A percentile compares a stretch with the other conserved stretches of the same genome.
Evolutionary conservation across 2,329 filamentous ascomycete species (phyloP).

Genomic region (Pseudopyricularia cyperi): DNA sequence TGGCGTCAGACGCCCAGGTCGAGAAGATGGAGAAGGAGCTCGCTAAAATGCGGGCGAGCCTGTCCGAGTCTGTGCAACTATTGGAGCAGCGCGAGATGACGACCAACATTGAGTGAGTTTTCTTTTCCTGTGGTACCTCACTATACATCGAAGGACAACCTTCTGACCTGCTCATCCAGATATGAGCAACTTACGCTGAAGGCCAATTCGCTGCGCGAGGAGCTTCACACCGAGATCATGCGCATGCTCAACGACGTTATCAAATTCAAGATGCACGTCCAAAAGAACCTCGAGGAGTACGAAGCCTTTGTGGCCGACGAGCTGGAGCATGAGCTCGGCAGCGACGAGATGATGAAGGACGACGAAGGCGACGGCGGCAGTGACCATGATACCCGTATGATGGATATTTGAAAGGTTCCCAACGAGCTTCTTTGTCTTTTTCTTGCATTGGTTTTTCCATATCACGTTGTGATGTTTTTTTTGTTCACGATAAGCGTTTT

Average conservation of each 20-base stretch:
- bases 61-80: conserved; percentile 77
- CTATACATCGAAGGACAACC: not conserved
- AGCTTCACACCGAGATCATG: conserved; percentile 94
- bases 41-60: conserved; percentile 74
- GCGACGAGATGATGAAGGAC: conserved; percentile 38
- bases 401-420: conserved; percentile 24
- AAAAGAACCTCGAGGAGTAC: conserved; percentile 85
- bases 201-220: conserved; percentile 76
- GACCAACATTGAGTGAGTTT: conserved; percentile 77
- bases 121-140: not conserved
- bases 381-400: conserved; percentile 29
- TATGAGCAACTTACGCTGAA: conserved; percentile 86
- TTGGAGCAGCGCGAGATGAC: conserved; percentile 96
- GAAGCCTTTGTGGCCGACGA: conserved; percentile 89
- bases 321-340: conserved; percentile 72
- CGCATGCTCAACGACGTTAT: conserved; percentile 94
- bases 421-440: not conserved
- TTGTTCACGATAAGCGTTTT: not conserved
- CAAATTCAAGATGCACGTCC: conserved; percentile 95
- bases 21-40: conserved; percentile 98
- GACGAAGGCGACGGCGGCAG: not conserved
- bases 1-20: conserved; percentile 82
- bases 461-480: not conserved
- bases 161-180: conserved; percentile 25
- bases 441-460: not conserved